Base-by-base conservation (phyloP, 495 filamentous ascomycete genomes). In the Viridothelium virens region DNA sequence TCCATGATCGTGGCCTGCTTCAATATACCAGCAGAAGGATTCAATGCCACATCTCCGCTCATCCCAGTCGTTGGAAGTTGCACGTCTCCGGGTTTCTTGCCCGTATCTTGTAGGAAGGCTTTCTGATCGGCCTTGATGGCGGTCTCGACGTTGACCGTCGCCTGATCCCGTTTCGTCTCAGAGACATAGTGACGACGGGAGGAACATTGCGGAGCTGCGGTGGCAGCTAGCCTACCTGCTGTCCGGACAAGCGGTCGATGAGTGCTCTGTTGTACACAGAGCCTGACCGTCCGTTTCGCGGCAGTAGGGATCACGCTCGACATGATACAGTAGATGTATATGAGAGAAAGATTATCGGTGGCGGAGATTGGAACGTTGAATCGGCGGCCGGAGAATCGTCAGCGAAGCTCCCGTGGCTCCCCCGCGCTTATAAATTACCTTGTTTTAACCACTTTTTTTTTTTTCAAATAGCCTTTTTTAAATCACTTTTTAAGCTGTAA, bases 1-100 rank as follows among this genome's bases (percentile, higher is more conserved):
- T 96, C 94, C 89, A 97, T 89, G 65, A 96, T 81, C 37, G 90
- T 91, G 2, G 92, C 95, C 73, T 96, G 89, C 77, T 94, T 95
- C 56, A 99, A 83, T 59, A 97, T 89, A 66, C 87, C 89, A 62
- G 91, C 91, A 67, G 89, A 82, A 9, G 92, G 91, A 76, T 87
- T 92, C 83, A 96, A 83, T 71, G 86, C 84, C 25, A 84, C 78
- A 69, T 91, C 87, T 1, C 78, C 86, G 63, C 82, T 82, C 67
- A 86, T 76, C 33, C 77, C 78, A 0, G 87, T 81, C 11, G 82
- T 84, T 31, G 86, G 84, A 68, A 91, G 78, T 39, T 77, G 75
- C 31, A 79, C 78, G 68, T 81, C 77, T 37, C 78, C 71, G 0
- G 88, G 81, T 36, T 81, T 76, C 65, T 84, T 78, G 33, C 90